These are phyloP conservation scores for Elsinoe ampelina DNA, from an alignment of 2,329 filamentous ascomycete genomes.

Conservation along the genomic window DNA sequence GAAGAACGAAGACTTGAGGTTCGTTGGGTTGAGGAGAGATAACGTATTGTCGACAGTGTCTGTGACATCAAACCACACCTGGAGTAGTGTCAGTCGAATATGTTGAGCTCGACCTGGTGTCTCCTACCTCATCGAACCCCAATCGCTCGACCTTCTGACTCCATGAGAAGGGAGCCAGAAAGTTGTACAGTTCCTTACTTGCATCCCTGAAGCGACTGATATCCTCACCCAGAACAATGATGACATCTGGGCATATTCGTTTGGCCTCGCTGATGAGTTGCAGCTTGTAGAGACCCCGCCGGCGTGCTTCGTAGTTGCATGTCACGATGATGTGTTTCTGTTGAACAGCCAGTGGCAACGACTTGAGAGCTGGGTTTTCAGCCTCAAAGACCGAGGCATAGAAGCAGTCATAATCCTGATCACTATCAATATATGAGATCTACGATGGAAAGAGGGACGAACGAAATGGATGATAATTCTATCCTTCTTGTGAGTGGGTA, in stretches of 20 bases:
- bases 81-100: slow-evolving; percentile 4
- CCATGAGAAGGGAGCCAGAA: slow-evolving; percentile 68
- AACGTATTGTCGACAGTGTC: slow-evolving; percentile 79
- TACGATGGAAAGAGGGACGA: slow-evolving; percentile 15
- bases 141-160: slow-evolving; percentile 67
- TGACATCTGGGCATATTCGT: slow-evolving; percentile 68
- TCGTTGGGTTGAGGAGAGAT: slow-evolving; percentile 56
- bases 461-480: slow-evolving; percentile 78
- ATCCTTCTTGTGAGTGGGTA: slow-evolving; percentile 44
- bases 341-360: slow-evolving; percentile 69
- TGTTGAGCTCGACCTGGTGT: neutral
- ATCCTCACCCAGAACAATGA: slow-evolving; percentile 81
- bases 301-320: slow-evolving; percentile 85
- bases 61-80: slow-evolving; percentile 69
- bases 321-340: slow-evolving; percentile 91
- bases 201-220: slow-evolving; percentile 74
- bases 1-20: slow-evolving; percentile 66
- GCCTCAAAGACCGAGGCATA: slow-evolving; percentile 87
- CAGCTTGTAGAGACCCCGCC: slow-evolving; percentile 63
- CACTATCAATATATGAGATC: slow-evolving; percentile 10
- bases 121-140: slow-evolving; percentile 75
- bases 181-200: slow-evolving; percentile 69
- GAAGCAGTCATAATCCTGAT: slow-evolving; percentile 77
- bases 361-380: slow-evolving; percentile 63
- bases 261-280: slow-evolving; percentile 77